Evolutionary conservation across 495 filamentous ascomycete species (phyloP).

Genomic region (Aspergillus mulundensis): DNA sequence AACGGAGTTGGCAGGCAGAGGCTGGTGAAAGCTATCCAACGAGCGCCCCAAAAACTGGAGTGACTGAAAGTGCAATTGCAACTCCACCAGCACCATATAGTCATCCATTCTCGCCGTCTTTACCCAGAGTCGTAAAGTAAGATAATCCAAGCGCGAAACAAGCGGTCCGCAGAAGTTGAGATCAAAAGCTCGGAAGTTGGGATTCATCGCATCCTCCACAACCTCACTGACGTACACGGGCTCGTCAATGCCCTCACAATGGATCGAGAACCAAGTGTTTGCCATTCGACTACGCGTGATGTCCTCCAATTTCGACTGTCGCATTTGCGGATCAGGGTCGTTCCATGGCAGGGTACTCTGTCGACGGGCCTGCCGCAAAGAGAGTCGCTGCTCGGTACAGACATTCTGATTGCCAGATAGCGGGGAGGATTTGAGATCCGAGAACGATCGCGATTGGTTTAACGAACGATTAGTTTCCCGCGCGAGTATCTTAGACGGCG

Average conservation of each 20-base stretch:
- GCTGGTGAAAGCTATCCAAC: constrained; percentile 67
- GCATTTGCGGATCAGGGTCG: constrained; percentile 57
- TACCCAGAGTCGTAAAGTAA: constrained; percentile 75
- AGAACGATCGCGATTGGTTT: constrained; percentile 71
- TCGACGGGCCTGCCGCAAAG: constrained; percentile 45
- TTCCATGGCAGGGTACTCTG: constrained; percentile 67
- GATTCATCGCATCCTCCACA: constrained; percentile 76
- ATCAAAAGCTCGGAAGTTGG: constrained; percentile 84
- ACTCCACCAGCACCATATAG: constrained; percentile 67
- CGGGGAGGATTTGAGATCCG: constrained; percentile 50
- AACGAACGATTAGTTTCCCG: constrained; percentile 52
- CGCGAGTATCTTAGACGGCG: constrained; percentile 63
- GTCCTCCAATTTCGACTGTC: constrained; percentile 76
- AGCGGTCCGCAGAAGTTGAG: constrained; percentile 61
- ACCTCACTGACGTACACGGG: constrained; percentile 91
- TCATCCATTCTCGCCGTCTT: constrained; percentile 52
- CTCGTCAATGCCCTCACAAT: constrained; percentile 58
- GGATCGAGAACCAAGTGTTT: constrained; percentile 88
- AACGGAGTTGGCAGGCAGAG: constrained; percentile 79
- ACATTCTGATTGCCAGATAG: constrained; percentile 22
- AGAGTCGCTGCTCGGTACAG: constrained; percentile 19
- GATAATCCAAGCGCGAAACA: constrained; percentile 58
- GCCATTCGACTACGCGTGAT: constrained; percentile 66
- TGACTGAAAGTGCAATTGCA: constrained; percentile 63
- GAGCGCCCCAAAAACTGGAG: constrained; percentile 78